phyloP scores from a whole-genome alignment of 148 eudicot species.

The Camellia sinensis region DNA sequence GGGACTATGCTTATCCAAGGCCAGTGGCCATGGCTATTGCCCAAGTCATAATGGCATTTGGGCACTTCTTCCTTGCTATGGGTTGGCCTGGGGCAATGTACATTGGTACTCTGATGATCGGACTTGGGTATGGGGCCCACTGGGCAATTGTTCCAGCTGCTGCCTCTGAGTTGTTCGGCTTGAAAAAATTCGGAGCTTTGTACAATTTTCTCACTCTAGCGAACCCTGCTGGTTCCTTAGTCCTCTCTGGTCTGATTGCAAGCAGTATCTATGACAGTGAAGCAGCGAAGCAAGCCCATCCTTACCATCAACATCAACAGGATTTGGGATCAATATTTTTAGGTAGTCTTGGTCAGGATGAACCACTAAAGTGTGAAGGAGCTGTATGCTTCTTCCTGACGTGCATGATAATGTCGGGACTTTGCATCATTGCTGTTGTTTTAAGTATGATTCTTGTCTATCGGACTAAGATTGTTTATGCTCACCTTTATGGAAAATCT shows the following conservation, averaged over 20 bases:
- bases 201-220: constrained; percentile 90
- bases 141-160: constrained; percentile 95
- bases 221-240: constrained; percentile 80
- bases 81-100: constrained; percentile 90
- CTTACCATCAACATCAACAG: constrained; percentile 25
- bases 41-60: constrained; percentile 68
- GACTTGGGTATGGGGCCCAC: constrained; percentile 95
- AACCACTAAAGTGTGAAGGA: constrained; percentile 72
- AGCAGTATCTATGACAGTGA: constrained; percentile 81
- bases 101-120: constrained; percentile 74
- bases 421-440: constrained; percentile 63
- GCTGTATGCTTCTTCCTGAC: constrained; percentile 77
- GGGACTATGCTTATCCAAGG: constrained; percentile 87
- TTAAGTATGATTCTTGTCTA: constrained; percentile 67
- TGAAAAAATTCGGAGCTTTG: constrained; percentile 78
- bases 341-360: constrained; percentile 34
- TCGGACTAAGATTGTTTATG: constrained; percentile 74
- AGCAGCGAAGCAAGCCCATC: constrained; percentile 82
- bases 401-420: constrained; percentile 69
- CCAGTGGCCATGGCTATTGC: constrained; percentile 76
- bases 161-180: constrained; percentile 85
- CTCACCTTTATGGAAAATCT: constrained; percentile 65
- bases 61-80: constrained; percentile 76
- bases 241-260: constrained; percentile 78
- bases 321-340: constrained; percentile 20